Base-by-base conservation (phyloP, 768 basidiomycete species). In the Austroboletus festivus region DNA sequence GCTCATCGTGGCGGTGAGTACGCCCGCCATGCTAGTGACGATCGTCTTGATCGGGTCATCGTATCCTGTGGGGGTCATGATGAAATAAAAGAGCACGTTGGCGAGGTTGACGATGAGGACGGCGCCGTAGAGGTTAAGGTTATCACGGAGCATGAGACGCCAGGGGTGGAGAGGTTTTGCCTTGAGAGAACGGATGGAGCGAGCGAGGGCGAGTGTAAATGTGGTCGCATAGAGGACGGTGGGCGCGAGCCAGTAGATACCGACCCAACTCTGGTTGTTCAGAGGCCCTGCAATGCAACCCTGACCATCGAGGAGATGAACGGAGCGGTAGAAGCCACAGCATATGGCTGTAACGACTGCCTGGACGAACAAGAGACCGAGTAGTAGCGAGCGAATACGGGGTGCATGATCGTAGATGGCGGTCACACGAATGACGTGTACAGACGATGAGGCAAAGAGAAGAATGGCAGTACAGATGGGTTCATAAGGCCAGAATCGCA, bases 141-240 rank as follows among this genome's bases (percentile, higher is more conserved):
- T 86, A 63, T 92, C 89, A 51, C 90, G 87, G 52, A 92, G 85
- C 88, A 91, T 91, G 56, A 92, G 75, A 61, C 90, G 89, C 89
- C 89, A 92, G 24, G 76, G 73, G 46, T 72, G 75, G 46, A 89
- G 67, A 2, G 70, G 77, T 58, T 85, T 89, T 46, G 46, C 30
- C 16, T 54, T 51, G 24, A 61, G 61, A 21, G 61, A 62, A 37
- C 40, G 31, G 15, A 65, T 26, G 26, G 62, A 67, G 18, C 62
- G 59, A 10, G 18, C 23, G 13, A 67, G 30, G 21, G 62, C 61
- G 35, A 63, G 52, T n/a, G 42, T 23, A 19, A 64, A 68, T 7
- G 62, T 62, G 40, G 59, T 55, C 8, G 60, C 78, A 50, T 67
- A 89, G 19, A 90, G 76, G 31, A 89, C 35, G 31, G 89, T 89